Evolutionary conservation across 2,329 filamentous ascomycete species (phyloP).

Genomic region (Uncinocarpus reesii): DNA sequence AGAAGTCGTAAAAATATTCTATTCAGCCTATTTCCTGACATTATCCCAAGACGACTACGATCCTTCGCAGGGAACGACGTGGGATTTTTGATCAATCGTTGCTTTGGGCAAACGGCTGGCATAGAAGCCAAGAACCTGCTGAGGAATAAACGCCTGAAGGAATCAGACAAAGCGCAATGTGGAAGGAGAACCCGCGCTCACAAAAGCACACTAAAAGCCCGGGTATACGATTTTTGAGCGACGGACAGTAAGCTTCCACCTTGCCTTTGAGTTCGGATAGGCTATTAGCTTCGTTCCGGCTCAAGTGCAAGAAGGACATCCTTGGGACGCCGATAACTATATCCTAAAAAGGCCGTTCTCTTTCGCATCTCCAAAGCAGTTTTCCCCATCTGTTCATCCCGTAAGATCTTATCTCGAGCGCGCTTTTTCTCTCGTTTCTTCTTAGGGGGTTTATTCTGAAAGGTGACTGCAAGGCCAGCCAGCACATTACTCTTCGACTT

Average conservation of each 20-base stretch:
- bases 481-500: constrained; percentile 20
- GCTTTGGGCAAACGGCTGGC: no score
- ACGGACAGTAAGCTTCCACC: background rate
- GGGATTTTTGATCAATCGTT: background rate
- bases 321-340: constrained; percentile 58
- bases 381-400: constrained; percentile 57
- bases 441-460: constrained; percentile 35
- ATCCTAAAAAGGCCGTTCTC: constrained; percentile 74
- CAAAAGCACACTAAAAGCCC: background rate
- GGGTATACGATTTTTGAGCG: background rate
- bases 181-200: background rate
- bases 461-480: constrained; percentile 20
- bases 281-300: constrained; percentile 26
- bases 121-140: background rate
- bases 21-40: background rate
- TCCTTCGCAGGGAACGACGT: background rate
- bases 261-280: constrained; percentile 10
- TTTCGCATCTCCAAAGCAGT: constrained; percentile 72
- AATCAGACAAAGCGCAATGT: background rate
- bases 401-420: constrained; percentile 71
- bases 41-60: background rate
- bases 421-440: constrained; percentile 62
- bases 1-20: constrained; percentile 4
- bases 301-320: constrained; percentile 28
- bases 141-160: background rate